A percentile compares a stretch with the other conserved stretches of the same genome.
phyloP scores from a whole-genome alignment of 768 basidiomycete genomes.

The Calocybe cyanea region DNA sequence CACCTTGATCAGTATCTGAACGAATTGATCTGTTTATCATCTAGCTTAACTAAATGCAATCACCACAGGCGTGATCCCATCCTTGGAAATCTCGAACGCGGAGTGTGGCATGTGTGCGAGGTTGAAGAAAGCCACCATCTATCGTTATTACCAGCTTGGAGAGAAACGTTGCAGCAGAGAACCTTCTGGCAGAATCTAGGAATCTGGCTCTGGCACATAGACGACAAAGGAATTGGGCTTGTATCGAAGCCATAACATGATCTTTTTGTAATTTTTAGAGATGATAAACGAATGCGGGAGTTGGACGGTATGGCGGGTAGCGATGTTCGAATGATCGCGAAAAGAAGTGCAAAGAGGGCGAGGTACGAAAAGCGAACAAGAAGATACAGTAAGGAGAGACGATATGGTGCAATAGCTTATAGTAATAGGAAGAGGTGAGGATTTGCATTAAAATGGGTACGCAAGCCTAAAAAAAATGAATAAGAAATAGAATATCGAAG shows the following conservation, averaged over 20 bases:
- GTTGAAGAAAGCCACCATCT: slow-evolving; percentile 32
- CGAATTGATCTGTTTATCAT: neutral
- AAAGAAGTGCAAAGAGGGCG: neutral
- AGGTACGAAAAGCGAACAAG: too few species aligned
- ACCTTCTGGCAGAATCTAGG: slow-evolving; percentile 37
- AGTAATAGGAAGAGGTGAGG: slow-evolving; percentile 7
- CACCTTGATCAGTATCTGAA: neutral
- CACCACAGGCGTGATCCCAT: slow-evolving; percentile 3
- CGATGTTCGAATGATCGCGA: neutral
- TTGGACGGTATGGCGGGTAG: slow-evolving; percentile 19
- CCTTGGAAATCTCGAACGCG: slow-evolving; percentile 21
- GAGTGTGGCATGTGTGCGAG: slow-evolving; percentile 39
- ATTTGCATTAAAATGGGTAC: slow-evolving; percentile 6
- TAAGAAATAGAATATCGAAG: slow-evolving; percentile 14
- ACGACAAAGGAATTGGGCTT: slow-evolving; percentile 12
- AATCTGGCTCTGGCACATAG: slow-evolving; percentile 32
- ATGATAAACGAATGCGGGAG: slow-evolving; percentile 12
- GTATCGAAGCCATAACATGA: neutral
- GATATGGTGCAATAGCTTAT: neutral
- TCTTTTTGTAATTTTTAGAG: neutral
- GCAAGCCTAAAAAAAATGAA: slow-evolving; percentile 9
- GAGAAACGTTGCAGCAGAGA: slow-evolving; percentile 29
- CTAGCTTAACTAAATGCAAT: slow-evolving; percentile 12
- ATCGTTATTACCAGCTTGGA: slow-evolving; percentile 37
- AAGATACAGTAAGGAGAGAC: too few species aligned